Evolutionary conservation across 495 filamentous ascomycete species (phyloP).

Genomic region (Annulohypoxylon nitens): DNA sequence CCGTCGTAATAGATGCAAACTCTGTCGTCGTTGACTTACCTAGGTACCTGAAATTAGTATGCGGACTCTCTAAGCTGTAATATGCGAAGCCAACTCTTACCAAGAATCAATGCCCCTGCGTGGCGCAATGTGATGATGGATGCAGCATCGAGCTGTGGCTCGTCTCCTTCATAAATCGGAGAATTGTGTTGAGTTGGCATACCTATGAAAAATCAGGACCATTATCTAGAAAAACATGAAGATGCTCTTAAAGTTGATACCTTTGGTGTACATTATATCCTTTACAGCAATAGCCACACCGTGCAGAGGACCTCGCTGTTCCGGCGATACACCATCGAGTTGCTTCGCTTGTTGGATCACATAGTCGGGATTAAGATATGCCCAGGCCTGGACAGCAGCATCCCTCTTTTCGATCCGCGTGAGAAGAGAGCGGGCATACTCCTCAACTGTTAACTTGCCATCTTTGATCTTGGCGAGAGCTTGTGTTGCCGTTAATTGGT

Average conservation of each 20-base stretch:
- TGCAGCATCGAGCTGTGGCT: constrained; percentile 58
- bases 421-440: constrained; percentile 67
- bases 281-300: constrained; percentile 68
- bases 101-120: constrained; percentile 65
- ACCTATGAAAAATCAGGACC: constrained; percentile 46
- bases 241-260: constrained; percentile 20
- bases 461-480: constrained; percentile 53
- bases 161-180: constrained; percentile 58
- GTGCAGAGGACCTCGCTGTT: constrained; percentile 65
- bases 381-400: constrained; percentile 65
- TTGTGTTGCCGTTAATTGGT: constrained; percentile 57
- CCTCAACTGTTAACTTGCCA: constrained; percentile 60
- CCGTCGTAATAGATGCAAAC: constrained; percentile 60
- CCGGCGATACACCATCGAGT: constrained; percentile 62
- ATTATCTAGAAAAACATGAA: constrained; percentile 10
- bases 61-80: background rate
- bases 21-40: constrained; percentile 66
- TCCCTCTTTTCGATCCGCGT: constrained; percentile 63
- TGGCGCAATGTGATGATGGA: constrained; percentile 58
- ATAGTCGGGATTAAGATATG: constrained; percentile 60
- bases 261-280: constrained; percentile 71
- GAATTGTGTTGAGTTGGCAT: constrained; percentile 68
- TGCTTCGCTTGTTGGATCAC: constrained; percentile 64
- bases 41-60: constrained; percentile 15
- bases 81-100: constrained; percentile 40